Base-by-base conservation (phyloP, 768 basidiomycete genomes). In the Podaxis rugospora region DNA sequence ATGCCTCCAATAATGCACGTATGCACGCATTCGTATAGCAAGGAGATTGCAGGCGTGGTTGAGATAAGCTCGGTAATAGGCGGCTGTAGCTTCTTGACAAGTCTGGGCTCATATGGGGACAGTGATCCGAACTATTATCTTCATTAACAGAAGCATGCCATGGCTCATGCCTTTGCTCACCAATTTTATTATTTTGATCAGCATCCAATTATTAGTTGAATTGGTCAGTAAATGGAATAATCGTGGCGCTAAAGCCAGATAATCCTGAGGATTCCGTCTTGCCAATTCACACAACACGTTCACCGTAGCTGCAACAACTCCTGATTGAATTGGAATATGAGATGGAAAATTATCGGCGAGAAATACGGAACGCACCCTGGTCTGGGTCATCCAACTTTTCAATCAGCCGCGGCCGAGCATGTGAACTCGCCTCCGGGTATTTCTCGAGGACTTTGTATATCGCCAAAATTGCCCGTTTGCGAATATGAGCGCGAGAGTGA, bases 131-230 rank as follows among this genome's bases (percentile, higher is more conserved):
- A 98, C 96, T 98, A 5, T 40, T 9, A 62, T 32, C 51, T 61
- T 59, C 59, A 21, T 35, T 46, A 47, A 51, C 49, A 5, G 35
- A 9, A 13, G 54, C 44, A 16, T 40, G 1, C 14, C 21, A 51
- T 36, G 62, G 40, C 28, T 40, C 37, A 54, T 7, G 28, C 14
- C 27, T 37, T 13, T n/a, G n/a, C 61, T 67, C 72, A 95, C 96
- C 72, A 98, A 74, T 75, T 99, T 99, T 71, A 98, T 88, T 57
- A 98, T 89, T 75, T 99, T 99, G 73, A 99, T 99, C 62, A 99
- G 82, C 93, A 98, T 96, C 97, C 97, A 99, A 67, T 99, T 99
- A 72, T 99, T 98, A 9, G 92, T 90, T 10, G 94, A 94, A 1
- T 89, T 93, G 0, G 93, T 97, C 62, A 99, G 77, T 10, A 98